Evolutionary conservation across 2,329 filamentous ascomycete species (phyloP), one percentile per base, ranked within the genome.

Genomic region (Pestalotiopsis sp.): DNA sequence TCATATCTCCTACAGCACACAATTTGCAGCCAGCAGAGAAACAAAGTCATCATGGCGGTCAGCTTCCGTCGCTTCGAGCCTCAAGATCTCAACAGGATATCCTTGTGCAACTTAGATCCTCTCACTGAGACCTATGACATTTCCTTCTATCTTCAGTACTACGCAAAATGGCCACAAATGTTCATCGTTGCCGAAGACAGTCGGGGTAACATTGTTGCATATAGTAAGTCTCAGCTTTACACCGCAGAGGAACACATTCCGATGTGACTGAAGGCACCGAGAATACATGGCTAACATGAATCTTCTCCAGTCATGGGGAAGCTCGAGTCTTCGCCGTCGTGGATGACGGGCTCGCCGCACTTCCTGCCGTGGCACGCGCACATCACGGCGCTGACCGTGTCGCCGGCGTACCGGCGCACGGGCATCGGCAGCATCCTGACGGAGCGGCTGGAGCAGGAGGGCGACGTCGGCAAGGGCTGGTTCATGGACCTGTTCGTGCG

Each of bases 311-410:
- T 99, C 78, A 97, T 99, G 89, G 96, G 95, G 78, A 99, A 99
- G 84, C 88, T 97, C 70, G 95, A 98, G 84, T 91, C 94, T 72
- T 97, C 94, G 67, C 92, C 93, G 17, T 85, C 93, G 59, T 90
- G 90, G 66, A 88, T 92, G 79, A 87, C 89, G 69, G 90, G 90
- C 76, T 96, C 93, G 64, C 87, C 91, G 76, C 94, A 98, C 82
- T 97, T 97, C 82, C 91, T 97, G n/a, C 95, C 95, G n/a, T 98
- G 94, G 93, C 96, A 99, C 83, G 95, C 94, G 23, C 96, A 99
- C 81, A 97, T 99, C 78, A 99, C 96, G 4, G 96, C 95, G 45
- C 86, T 99, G 65, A 98, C 96, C 0, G 93, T 99, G 23, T 92
- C 95, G 0, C 96, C 96, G 0, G 90, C 92, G 68, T 94, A 94